Evolutionary conservation across 2,329 filamentous ascomycete species (phyloP).

Genomic region (Fusarium aywerte): DNA sequence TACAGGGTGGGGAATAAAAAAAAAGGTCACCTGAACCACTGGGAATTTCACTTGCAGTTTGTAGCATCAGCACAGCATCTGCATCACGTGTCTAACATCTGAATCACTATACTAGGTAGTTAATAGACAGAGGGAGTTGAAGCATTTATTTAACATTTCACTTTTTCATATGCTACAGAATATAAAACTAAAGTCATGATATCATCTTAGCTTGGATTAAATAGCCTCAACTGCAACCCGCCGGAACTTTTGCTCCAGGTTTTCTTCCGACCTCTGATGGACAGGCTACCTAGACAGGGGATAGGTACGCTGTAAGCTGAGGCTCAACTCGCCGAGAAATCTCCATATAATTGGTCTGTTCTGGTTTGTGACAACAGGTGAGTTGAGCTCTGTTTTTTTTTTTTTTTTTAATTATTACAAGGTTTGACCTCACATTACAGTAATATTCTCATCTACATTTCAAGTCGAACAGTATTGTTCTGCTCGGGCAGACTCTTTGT

Average conservation of each 20-base stretch:
- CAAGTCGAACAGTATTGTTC: background rate
- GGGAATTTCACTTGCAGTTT: slow-evolving; percentile 40
- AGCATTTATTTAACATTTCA: background rate
- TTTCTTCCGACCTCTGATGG: background rate
- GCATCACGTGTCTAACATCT: slow-evolving; percentile 36
- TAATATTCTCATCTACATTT: background rate
- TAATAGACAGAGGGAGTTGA: background rate
- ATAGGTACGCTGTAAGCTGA: slow-evolving; percentile 2
- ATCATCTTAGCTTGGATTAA: slow-evolving; percentile 4
- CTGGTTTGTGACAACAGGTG: too few relatives aligned
- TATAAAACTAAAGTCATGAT: slow-evolving; percentile 2
- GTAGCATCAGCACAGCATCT: background rate
- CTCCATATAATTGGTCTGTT: slow-evolving; percentile 8
- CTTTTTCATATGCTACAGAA: background rate
- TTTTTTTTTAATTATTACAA: background rate
- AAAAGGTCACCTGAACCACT: slow-evolving; percentile 43
- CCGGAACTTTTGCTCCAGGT: slow-evolving; percentile 29
- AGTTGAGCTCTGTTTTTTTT: background rate
- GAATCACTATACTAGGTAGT: too few relatives aligned
- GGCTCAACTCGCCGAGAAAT: slow-evolving; percentile 21
- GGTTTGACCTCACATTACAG: slow-evolving; percentile 4
- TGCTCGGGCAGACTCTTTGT: background rate
- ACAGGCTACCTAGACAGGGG: slow-evolving; percentile 2
- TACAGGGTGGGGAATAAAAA: slow-evolving; percentile 38
- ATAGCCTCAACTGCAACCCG: background rate